These are phyloP conservation scores for Coemansia sp. DNA, from an alignment of 192 early-diverging fungal genomes.

Conservation along the genomic window DNA sequence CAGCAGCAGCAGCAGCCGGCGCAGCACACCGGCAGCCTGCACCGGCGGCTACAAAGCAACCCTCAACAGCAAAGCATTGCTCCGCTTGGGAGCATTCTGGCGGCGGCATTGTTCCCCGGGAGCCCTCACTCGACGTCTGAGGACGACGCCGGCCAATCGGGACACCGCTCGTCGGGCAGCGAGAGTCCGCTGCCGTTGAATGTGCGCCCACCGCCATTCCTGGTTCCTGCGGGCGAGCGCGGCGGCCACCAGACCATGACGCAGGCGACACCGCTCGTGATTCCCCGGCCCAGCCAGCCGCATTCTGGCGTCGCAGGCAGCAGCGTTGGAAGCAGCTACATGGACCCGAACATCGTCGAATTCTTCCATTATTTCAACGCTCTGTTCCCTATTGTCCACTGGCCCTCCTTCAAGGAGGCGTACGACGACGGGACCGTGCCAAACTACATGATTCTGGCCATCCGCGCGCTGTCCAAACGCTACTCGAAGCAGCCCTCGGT, in stretches of 20 bases:
- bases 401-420: conserved; percentile 53
- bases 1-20: conserved; percentile 10
- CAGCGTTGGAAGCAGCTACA: conserved; percentile 28
- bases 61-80: conserved; percentile 26
- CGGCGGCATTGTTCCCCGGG: conserved; percentile 45
- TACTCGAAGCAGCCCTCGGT: conserved; percentile 53
- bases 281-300: conserved; percentile 36
- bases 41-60: conserved; percentile 7
- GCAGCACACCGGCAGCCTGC: conserved; percentile 6
- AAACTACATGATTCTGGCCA: conserved; percentile 51
- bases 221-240: conserved; percentile 44
- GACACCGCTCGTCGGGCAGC: conserved; percentile 48
- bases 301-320: background rate
- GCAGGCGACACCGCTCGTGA: conserved; percentile 44
- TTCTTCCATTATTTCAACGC: conserved; percentile 54
- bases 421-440: conserved; percentile 53
- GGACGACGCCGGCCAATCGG: conserved; percentile 36
- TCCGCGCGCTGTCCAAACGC: conserved; percentile 49
- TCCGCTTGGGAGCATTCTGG: conserved; percentile 36
- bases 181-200: conserved; percentile 39
- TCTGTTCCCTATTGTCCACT: conserved; percentile 50
- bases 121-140: conserved; percentile 41
- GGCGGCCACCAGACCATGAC: conserved; percentile 50
- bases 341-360: conserved; percentile 50
- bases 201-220: conserved; percentile 40